phyloP scores from a whole-genome alignment of 306 rosid species.

The Cucurbita argyrosperma region DNA sequence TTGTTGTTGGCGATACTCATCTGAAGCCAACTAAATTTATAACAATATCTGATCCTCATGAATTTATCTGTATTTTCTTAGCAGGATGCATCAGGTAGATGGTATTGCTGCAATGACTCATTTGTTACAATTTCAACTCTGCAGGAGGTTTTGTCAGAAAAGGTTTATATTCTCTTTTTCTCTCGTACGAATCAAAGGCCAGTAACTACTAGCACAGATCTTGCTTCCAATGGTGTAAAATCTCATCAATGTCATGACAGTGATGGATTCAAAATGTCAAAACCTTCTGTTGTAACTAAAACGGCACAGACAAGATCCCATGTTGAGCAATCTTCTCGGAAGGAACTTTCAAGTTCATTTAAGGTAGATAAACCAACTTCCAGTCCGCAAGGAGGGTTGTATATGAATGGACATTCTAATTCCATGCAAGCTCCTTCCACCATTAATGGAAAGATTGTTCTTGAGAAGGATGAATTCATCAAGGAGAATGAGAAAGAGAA shows the following conservation, averaged over 20 bases:
- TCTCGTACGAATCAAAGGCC: constrained; percentile 75
- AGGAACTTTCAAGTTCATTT: constrained; percentile 25
- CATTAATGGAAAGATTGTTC: constrained; percentile 45
- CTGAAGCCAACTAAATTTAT: neutral
- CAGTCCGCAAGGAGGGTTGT: constrained; percentile 35
- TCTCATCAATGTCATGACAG: constrained; percentile 49
- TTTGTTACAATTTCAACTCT: constrained; percentile 59
- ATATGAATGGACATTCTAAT: constrained; percentile 35
- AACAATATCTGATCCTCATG: neutral
- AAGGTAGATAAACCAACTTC: constrained; percentile 42
- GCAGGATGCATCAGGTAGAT: constrained; percentile 81
- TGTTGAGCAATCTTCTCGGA: constrained; percentile 39
- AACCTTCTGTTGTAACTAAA: constrained; percentile 33
- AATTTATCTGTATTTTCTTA: constrained; percentile 11
- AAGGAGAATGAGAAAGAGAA: constrained; percentile 52
- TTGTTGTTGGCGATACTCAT: neutral
- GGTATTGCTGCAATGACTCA: constrained; percentile 96
- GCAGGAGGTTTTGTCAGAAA: constrained; percentile 84
- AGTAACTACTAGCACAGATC: constrained; percentile 25
- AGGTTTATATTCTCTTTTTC: constrained; percentile 86
- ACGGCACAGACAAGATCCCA: constrained; percentile 22
- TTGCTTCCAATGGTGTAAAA: constrained; percentile 46
- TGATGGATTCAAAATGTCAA: constrained; percentile 34
- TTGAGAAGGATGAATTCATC: constrained; percentile 20
- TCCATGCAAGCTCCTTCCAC: constrained; percentile 30